These are phyloP conservation scores for Amoebophrya sp. DNA, from an alignment of 169 alveolate genomes.

Conservation along the genomic window DNA sequence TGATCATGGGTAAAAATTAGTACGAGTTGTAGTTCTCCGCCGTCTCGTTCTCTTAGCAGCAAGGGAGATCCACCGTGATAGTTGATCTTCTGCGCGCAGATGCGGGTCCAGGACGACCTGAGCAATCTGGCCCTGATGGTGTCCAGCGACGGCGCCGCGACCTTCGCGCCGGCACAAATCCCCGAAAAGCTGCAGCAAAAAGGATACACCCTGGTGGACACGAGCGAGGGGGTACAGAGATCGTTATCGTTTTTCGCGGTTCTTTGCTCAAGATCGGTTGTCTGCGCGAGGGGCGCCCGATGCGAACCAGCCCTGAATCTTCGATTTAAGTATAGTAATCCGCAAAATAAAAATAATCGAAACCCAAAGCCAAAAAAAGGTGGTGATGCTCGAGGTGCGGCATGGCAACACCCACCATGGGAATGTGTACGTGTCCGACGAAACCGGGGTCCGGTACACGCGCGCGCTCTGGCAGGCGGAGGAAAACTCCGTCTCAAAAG, in stretches of 20 bases:
- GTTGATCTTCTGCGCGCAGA: conserved; percentile 76
- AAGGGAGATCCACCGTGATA: too few relatives aligned
- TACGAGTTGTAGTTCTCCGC: too few relatives aligned
- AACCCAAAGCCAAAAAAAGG: too few relatives aligned
- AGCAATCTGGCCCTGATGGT: conserved; percentile 64
- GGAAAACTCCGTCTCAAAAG: not conserved
- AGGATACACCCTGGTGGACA: conserved; percentile 74
- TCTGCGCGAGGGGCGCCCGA: too few relatives aligned
- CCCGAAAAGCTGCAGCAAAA: conserved; percentile 72
- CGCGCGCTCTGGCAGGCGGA: conserved; percentile 45
- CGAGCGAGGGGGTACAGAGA: conserved; percentile 67
- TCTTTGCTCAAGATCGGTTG: conserved; percentile 57
- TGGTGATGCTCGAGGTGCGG: not conserved
- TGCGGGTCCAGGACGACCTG: conserved; percentile 42
- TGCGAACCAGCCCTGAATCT: too few relatives aligned
- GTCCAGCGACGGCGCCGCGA: conserved; percentile 53
- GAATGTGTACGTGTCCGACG: conserved; percentile 75
- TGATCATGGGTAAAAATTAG: too few relatives aligned
- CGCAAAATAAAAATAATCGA: too few relatives aligned
- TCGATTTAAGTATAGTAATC: too few relatives aligned
- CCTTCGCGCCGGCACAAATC: conserved; percentile 58
- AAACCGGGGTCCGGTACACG: conserved; percentile 74
- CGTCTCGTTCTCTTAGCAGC: too few relatives aligned
- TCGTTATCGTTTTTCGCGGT: conserved; percentile 76
- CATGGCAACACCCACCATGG: conserved; percentile 56